phyloP scores from a whole-genome alignment of 164 flowering plant genomes.

The Amborella trichopoda region DNA sequence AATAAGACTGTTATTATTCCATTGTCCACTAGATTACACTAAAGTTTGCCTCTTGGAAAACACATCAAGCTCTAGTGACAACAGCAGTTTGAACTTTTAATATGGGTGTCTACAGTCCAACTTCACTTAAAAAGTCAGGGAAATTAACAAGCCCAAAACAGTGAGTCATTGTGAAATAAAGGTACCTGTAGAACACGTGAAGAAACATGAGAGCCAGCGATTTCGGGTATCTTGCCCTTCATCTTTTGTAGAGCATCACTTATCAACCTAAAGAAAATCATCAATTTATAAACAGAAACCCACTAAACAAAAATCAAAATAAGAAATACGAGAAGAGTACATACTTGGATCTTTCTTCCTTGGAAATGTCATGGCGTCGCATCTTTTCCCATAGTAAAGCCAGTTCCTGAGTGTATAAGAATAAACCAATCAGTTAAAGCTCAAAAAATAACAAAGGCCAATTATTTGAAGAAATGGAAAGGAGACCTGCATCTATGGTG shows the following conservation, averaged over 20 bases:
- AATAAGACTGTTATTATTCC: background rate
- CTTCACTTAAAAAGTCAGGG: background rate
- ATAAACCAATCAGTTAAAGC: background rate
- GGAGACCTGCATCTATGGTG: no score
- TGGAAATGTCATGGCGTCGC: constrained; percentile 63
- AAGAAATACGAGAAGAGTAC: constrained; percentile 3
- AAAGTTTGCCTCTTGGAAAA: no score
- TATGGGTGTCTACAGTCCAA: no score
- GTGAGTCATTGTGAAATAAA: background rate
- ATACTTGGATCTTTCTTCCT: constrained; percentile 84
- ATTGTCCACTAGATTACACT: background rate
- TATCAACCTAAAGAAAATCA: constrained; percentile 34
- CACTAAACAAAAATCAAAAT: background rate
- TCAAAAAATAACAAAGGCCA: background rate
- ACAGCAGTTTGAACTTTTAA: background rate
- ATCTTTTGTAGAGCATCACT: constrained; percentile 72
- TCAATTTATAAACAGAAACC: background rate
- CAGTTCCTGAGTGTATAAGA: constrained; percentile 48
- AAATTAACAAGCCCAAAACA: background rate
- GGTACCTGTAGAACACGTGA: constrained; percentile 91
- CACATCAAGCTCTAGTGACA: background rate
- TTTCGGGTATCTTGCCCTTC: constrained; percentile 85
- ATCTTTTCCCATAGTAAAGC: constrained; percentile 86
- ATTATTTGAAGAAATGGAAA: no score
- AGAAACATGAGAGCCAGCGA: constrained; percentile 81